A percentile compares a stretch with the other conserved stretches of the same genome.
Evolutionary conservation across 1,284 basidiomycete species (phyloP).

Genomic region (Megacollybia platyphylla): DNA sequence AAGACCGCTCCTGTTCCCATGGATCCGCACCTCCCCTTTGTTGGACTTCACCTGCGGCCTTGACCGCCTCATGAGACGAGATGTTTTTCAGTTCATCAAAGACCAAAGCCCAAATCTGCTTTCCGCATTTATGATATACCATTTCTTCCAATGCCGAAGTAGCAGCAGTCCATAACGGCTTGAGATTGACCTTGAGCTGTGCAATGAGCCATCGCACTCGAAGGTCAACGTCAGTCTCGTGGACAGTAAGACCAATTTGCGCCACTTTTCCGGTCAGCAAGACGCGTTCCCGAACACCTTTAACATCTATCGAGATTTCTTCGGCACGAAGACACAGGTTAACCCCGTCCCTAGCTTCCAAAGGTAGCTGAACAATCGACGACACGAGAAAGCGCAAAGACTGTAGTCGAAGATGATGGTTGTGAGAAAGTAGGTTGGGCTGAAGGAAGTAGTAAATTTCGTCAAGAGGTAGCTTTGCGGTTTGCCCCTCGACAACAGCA

Average conservation of each 20-base stretch:
- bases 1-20: constrained; percentile 58
- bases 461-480: constrained; percentile 20
- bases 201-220: constrained; percentile 63
- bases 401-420: constrained; percentile 38
- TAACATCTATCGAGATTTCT: constrained; percentile 59
- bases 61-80: neutral
- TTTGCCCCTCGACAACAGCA: constrained; percentile 11
- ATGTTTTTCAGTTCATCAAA: constrained; percentile 46
- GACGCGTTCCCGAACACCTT: constrained; percentile 74
- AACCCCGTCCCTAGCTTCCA: constrained; percentile 42
- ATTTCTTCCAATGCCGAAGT: constrained; percentile 54
- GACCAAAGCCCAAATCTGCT: constrained; percentile 61
- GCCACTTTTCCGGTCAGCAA: constrained; percentile 55
- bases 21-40: constrained; percentile 24
- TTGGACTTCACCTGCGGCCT: constrained; percentile 7
- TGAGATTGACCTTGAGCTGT: constrained; percentile 84
- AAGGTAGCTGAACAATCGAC: constrained; percentile 23
- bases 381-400: constrained; percentile 43
- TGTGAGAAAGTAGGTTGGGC: constrained; percentile 43
- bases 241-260: constrained; percentile 38
- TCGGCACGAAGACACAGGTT: constrained; percentile 63
- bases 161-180: constrained; percentile 82
- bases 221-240: constrained; percentile 39
- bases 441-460: constrained; percentile 34
- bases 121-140: constrained; percentile 39